Evolutionary conservation across 2,329 filamentous ascomycete genomes (phyloP).

Genomic region (Microascus cirrosus): DNA sequence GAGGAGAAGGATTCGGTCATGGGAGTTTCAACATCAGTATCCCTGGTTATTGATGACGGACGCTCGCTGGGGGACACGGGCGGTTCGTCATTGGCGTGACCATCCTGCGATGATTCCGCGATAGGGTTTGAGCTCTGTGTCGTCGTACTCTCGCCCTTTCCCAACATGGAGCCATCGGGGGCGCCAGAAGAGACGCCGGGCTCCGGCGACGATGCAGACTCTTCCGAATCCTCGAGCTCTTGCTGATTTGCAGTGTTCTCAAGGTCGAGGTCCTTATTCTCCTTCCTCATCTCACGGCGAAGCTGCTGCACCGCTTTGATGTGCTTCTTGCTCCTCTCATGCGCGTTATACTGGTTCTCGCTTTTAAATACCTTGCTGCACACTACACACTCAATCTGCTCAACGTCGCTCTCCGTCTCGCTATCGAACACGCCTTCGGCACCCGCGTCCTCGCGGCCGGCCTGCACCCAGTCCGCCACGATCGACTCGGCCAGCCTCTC

Average conservation of each 20-base stretch:
- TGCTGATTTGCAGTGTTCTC: constrained; percentile 9
- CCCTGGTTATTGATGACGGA: not conserved
- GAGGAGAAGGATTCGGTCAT: not conserved
- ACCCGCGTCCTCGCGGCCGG: constrained; percentile 39
- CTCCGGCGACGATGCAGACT: not conserved
- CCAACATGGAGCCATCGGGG: constrained; percentile 1
- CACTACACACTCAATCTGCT: constrained; percentile 61
- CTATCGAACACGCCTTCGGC: constrained; percentile 50
- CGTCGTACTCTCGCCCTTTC: not conserved
- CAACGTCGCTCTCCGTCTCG: constrained; percentile 39
- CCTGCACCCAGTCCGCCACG: constrained; percentile 65
- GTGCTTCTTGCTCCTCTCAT: constrained; percentile 97
- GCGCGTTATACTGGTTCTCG: constrained; percentile 79
- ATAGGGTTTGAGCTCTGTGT: not conserved
- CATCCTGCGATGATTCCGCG: not conserved
- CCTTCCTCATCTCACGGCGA: constrained; percentile 69
- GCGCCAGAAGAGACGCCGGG: not conserved
- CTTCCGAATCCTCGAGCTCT: not conserved
- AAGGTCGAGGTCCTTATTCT: constrained; percentile 54
- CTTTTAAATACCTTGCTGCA: constrained; percentile 81
- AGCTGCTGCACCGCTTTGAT: constrained; percentile 74
- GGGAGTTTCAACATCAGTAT: not conserved
- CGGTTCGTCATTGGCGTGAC: not conserved
- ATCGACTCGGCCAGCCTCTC: constrained; percentile 56
- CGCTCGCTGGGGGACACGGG: constrained; percentile 7